A percentile compares a stretch with the other conserved stretches of the same genome.
Evolutionary conservation across 2,329 filamentous ascomycete species (phyloP).

Genomic region (Paecilomyces sp.): DNA sequence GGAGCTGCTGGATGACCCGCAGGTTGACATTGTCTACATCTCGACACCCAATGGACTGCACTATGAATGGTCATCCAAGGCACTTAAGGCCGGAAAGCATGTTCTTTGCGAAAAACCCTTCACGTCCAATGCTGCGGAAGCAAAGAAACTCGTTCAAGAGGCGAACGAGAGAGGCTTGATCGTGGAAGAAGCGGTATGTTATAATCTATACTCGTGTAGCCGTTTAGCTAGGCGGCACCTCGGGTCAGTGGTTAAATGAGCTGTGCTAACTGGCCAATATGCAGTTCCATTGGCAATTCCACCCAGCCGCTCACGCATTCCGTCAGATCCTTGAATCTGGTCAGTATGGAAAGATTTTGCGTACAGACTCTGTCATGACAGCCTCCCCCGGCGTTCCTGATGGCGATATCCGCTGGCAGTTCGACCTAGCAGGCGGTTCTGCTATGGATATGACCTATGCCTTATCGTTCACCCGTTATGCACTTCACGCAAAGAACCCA

Average conservation of each 20-base stretch:
- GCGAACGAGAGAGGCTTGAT: constrained; percentile 14
- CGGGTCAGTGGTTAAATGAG: not conserved
- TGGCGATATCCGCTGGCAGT: constrained; percentile 34
- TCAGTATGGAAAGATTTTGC: constrained; percentile 25
- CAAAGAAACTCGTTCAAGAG: constrained; percentile 35
- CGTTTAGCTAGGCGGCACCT: not conserved
- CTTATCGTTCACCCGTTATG: constrained; percentile 25
- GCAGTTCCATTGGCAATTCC: constrained; percentile 35
- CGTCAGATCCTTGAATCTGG: constrained; percentile 25
- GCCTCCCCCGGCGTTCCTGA: constrained; percentile 16
- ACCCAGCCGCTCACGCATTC: constrained; percentile 33
- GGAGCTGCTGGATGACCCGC: constrained; percentile 12
- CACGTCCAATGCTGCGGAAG: constrained; percentile 40
- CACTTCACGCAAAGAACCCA: constrained; percentile 17
- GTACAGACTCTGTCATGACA: constrained; percentile 18
- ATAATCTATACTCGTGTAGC: not conserved
- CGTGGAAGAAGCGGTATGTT: constrained; percentile 7
- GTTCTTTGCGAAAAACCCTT: constrained; percentile 50
- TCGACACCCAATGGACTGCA: constrained; percentile 23
- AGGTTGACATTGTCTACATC: constrained; percentile 22
- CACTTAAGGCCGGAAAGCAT: constrained; percentile 45
- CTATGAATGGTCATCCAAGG: constrained; percentile 41
- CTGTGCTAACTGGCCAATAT: not conserved
- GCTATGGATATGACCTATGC: constrained; percentile 35
- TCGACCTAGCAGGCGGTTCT: constrained; percentile 29